Base-by-base conservation (phyloP, 2,329 filamentous ascomycete genomes). In the Venturia pyrina region DNA sequence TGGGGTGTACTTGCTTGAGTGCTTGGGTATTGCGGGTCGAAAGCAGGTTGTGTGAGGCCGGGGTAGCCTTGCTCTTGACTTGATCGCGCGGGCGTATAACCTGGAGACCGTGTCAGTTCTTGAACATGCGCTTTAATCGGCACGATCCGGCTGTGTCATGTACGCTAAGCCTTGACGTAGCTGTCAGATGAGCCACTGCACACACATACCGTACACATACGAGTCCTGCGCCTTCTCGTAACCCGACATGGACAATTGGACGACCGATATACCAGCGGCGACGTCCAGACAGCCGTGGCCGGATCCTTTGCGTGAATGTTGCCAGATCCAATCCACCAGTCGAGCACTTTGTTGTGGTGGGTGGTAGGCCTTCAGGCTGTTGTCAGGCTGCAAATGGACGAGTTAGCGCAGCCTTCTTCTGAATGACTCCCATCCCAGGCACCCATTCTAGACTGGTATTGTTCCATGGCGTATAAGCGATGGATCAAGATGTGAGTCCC, bases 141-240 rank as follows among this genome's bases (percentile, higher is more conserved):
- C 72, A 70, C 68, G 72, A 72, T 72, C 72, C 73, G 73, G 64
- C 57, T 62, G 64, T 48, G 75, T 70, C 71, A 46, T 24, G 34
- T 44, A 40, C 24, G 53, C 64, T 66, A 72, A 70, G 70, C 66
- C 70, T 68, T 74, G 72, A 72, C 73, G 75, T 32, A 57, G 40
- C 24, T 64, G 56, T 71, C 70, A 48, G n/a, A 37, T 62, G 57
- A 62, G 61, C 60, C 70, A 53, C 48, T 53, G 5, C 21, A 70
- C 64, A 64, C 67, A 87, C 91, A 80, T 81, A 96, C 92, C 89
- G 79, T 93, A 89, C 80, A 93, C 85, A 76, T 88, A 89, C 77
- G 88, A 83, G 78, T 87, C 82, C 76, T 89, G 86, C 67, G 86
- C 79, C 79, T 96, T 96, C 74, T 83, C 82, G 82, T 91, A 93